phyloP scores from a whole-genome alignment of 2,329 filamentous ascomycete genomes.

The Sporothrix brasiliensis region DNA sequence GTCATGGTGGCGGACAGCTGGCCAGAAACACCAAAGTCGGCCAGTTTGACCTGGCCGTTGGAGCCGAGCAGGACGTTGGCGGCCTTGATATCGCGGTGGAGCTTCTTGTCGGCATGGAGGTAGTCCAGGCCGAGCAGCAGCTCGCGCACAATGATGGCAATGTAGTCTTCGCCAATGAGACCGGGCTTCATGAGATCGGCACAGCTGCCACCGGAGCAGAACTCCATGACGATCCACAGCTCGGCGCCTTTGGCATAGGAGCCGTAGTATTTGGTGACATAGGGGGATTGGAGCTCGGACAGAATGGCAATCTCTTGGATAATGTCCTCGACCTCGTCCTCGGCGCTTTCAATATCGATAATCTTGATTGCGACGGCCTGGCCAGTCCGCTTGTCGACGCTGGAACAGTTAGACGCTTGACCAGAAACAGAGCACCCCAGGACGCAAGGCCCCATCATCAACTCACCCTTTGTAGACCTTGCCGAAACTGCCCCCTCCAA shows the following conservation, averaged over 20 bases:
- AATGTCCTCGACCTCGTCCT: conserved; percentile 99
- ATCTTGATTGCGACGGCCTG: conserved; percentile 97
- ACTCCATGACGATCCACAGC: conserved; percentile 99
- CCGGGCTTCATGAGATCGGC: conserved; percentile 95
- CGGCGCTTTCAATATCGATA: conserved; percentile 97
- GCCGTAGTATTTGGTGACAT: conserved; percentile 96
- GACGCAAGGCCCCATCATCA: no score
- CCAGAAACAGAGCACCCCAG: background rate
- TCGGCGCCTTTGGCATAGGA: conserved; percentile 95
- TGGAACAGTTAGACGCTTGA: conserved; percentile 44
- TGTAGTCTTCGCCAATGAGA: conserved; percentile 89
- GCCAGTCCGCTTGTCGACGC: conserved; percentile 89
- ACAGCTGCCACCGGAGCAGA: conserved; percentile 94
- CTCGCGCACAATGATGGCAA: conserved; percentile 91
- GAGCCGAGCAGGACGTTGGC: conserved; percentile 89
- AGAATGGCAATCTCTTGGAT: conserved; percentile 98
- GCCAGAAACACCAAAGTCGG: conserved; percentile 95
- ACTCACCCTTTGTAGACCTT: conserved; percentile 95
- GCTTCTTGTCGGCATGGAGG: conserved; percentile 90
- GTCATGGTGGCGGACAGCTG: conserved; percentile 98
- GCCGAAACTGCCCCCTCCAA: conserved; percentile 95
- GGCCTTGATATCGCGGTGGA: conserved; percentile 96
- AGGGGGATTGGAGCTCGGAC: conserved; percentile 91
- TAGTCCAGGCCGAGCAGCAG: conserved; percentile 89
- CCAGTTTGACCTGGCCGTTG: conserved; percentile 93